Evolutionary conservation across 1,284 basidiomycete species (phyloP), one percentile per base, ranked within the genome.

Genomic region (Trametes sp.): DNA sequence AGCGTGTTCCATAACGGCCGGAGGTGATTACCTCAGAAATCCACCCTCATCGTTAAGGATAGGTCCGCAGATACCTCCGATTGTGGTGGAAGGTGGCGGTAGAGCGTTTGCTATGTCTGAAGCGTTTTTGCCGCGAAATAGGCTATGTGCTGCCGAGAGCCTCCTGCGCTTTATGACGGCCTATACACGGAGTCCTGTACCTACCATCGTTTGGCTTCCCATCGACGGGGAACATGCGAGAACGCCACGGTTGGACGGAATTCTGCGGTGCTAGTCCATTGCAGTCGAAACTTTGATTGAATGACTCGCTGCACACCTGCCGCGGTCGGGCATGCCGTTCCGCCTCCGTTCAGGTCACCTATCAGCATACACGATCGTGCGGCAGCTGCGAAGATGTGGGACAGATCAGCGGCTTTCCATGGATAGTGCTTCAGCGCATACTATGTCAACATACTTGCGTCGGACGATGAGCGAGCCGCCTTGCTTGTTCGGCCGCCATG

Each of bases 211-310:
- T 26, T 16, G 45, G n/a, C 24, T 9, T 19, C 45, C 24, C 24
- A 46, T 46, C 45, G 45, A 46, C 45, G 26, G 24, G 44, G 14
- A n/a, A n/a, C 16, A 44, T 44, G 19, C 19, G 19, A 26, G 24
- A n/a, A 46, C 35, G 48, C 36, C 48, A 24, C 16, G n/a, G 10
- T 28, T 28, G 29, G 13, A 6, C 58, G 58, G 51, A 13, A 8
- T 53, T 54, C 26, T 53, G 58, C 51, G 51, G 35, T 21, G 33
- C 58, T 54, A 59, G 41, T 10, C 26, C 19, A 41, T 29, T 23
- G 16, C 19, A 23, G 57, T 31, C 38, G 23, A 26, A 38, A 35
- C 57, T 44, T 28, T 51, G 57, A 58, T 44, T 33, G 57, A 33
- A 42, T 28, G 49, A 38, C 21, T 35, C 31, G n/a, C n/a, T n/a